Percentiles rank a stretch among this genome's conserved stretches.
Conservation (phyloP, 768 basidiomycete species). For the Tricholoma terreum region DNA sequence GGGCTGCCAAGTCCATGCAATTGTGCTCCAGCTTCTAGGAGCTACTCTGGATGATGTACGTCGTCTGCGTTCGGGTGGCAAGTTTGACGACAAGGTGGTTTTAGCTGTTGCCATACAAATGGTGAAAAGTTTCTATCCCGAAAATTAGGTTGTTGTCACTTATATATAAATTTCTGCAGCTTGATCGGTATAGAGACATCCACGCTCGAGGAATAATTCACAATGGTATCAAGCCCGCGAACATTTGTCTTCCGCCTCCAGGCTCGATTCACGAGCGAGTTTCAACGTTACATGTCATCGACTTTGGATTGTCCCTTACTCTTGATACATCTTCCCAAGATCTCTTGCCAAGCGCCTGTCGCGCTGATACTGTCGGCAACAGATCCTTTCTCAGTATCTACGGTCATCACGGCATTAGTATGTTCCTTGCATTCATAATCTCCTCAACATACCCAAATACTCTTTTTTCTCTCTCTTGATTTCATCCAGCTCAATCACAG, state of each 20-base stretch:
- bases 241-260: conserved; percentile 25
- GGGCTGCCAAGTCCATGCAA: conserved; percentile 18
- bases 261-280: background rate
- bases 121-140: conserved; percentile 8
- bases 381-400: conserved; percentile 28
- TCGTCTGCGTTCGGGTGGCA: conserved; percentile 7
- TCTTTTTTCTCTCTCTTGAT: background rate
- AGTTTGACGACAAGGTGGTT: conserved; percentile 22
- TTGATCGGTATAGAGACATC: conserved; percentile 24
- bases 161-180: conserved; percentile 9
- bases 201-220: conserved; percentile 27
- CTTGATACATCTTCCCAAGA: conserved; percentile 8
- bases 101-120: conserved; percentile 27
- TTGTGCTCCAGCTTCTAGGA: conserved; percentile 27
- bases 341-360: conserved; percentile 16
- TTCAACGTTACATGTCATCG: conserved; percentile 21
- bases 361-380: conserved; percentile 24
- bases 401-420: conserved; percentile 31
- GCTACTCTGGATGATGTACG: conserved; percentile 25
- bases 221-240: conserved; percentile 31
- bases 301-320: conserved; percentile 26
- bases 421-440: conserved; percentile 1
- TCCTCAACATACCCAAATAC: background rate
- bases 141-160: background rate
- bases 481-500: conserved; percentile 27